These are phyloP conservation scores for Mycena citricolor DNA, from an alignment of 1,284 basidiomycete genomes.

Conservation along the genomic window DNA sequence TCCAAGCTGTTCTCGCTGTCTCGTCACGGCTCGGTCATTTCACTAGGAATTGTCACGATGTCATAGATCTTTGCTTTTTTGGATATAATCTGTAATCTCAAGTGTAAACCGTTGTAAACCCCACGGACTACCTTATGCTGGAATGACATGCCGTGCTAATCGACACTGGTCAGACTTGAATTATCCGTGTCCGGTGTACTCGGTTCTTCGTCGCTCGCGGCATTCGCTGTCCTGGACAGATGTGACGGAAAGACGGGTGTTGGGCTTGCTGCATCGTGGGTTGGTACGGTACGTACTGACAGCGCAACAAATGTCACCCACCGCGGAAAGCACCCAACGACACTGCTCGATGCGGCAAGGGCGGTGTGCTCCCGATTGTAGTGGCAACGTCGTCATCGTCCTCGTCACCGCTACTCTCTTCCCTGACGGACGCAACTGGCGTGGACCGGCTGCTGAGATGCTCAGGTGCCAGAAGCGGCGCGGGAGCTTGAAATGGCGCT, in stretches of 20 bases:
- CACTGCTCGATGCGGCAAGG: slow-evolving; percentile 24
- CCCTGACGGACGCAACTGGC: slow-evolving; percentile 22
- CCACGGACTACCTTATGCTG: no score
- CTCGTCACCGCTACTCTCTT: slow-evolving; percentile 27
- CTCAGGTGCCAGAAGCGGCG: slow-evolving; percentile 27
- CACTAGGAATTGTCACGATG: slow-evolving; percentile 43
- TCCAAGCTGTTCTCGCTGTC: slow-evolving; percentile 42
- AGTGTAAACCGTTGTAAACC: no score
- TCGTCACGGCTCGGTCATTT: slow-evolving; percentile 45
- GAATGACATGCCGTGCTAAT: no score
- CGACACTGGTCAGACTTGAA: slow-evolving; percentile 1
- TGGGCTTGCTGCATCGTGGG: slow-evolving; percentile 29
- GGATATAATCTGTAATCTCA: no score
- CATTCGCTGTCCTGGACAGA: slow-evolving; percentile 28
- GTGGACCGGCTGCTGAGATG: slow-evolving; percentile 12
- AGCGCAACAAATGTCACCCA: slow-evolving; percentile 15
- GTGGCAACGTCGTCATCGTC: slow-evolving; percentile 23
- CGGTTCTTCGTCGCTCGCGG: slow-evolving; percentile 33
- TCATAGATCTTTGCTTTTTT: no score
- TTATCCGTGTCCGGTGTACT: slow-evolving; percentile 46
- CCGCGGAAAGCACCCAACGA: slow-evolving; percentile 26
- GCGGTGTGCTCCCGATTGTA: slow-evolving; percentile 13
- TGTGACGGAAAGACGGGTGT: slow-evolving; percentile 26
- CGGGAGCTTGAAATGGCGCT: slow-evolving; percentile 32
- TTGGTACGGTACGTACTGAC: slow-evolving; percentile 14